Evolutionary conservation across 2,329 filamentous ascomycete species (phyloP).

Genomic region (Colletotrichum scovillei): DNA sequence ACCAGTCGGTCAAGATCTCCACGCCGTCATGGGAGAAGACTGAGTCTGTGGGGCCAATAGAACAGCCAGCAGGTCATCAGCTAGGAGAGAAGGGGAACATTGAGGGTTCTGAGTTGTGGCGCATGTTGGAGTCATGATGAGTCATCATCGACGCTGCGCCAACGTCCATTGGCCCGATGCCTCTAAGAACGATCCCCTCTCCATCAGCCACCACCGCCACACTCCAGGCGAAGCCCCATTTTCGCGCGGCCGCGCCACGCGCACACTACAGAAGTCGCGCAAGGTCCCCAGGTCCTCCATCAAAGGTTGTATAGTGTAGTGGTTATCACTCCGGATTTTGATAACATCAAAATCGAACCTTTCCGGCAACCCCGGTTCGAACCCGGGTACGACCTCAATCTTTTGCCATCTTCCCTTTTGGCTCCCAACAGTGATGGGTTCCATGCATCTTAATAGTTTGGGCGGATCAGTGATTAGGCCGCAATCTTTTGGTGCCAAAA

Average conservation of each 20-base stretch:
- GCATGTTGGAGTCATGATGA: no score
- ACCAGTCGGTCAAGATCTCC: not conserved
- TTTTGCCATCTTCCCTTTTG: not conserved
- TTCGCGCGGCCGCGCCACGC: no score
- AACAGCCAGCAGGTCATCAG: not conserved
- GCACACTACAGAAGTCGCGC: no score
- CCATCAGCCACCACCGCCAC: no score
- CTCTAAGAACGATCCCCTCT: no score
- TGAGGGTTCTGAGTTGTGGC: no score
- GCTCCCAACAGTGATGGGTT: no score
- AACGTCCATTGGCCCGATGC: no score
- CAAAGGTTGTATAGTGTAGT: constrained; percentile 35
- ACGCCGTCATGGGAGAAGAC: fast-evolving
- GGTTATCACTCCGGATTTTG: constrained; percentile 37
- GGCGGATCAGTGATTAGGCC: fast-evolving
- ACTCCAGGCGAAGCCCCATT: no score
- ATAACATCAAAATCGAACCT: constrained; percentile 8
- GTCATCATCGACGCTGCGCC: no score
- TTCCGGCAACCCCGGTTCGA: constrained; percentile 37
- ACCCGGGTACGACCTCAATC: constrained; percentile 32
- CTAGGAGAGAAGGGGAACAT: not conserved
- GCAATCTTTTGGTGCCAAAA: not conserved
- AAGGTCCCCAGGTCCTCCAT: not conserved
- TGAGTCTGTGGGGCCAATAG: no score
- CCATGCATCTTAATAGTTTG: no score